Conservation (phyloP, 2,329 filamentous ascomycete species). For the Pseudocercospora fijiensis region DNA sequence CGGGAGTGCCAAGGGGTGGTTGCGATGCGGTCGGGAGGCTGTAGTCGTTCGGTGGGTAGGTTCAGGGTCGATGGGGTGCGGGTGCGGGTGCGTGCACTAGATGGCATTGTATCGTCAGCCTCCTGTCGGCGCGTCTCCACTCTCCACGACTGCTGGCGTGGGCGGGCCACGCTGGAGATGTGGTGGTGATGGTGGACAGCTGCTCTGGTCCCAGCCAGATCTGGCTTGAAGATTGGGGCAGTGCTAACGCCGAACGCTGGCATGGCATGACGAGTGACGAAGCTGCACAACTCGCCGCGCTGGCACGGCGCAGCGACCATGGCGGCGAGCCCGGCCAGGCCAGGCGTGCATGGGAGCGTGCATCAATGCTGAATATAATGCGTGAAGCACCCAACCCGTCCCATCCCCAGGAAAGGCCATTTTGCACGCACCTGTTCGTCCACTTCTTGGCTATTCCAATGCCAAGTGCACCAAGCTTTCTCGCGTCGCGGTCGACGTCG, state of each 20-base stretch:
- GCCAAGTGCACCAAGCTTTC: slow-evolving; percentile 9
- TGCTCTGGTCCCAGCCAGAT: neutral
- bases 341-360: neutral
- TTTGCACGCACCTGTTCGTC: slow-evolving; percentile 7
- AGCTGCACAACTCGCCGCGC: neutral
- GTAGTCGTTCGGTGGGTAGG: neutral
- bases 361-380: too few relatives aligned
- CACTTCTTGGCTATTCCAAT: neutral
- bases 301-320: neutral
- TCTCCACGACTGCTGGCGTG: neutral
- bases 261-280: slow-evolving; percentile 3
- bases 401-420: neutral
- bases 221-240: slow-evolving; percentile 3
- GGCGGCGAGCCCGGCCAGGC: neutral
- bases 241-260: neutral
- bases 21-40: slow-evolving; percentile 1
- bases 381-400: neutral
- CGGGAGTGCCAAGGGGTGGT: slow-evolving; percentile 1
- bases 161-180: neutral
- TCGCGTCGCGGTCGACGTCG: slow-evolving; percentile 5
- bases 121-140: neutral
- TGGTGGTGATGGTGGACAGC: neutral
- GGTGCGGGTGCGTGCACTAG: neutral
- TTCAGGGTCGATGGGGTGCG: neutral
- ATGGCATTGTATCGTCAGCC: slow-evolving; percentile 3